Evolutionary conservation across 805 yeast genomes (phyloP), one percentile per base, ranked within the genome.

Genomic region (Nakazawaea laoshanensis): DNA sequence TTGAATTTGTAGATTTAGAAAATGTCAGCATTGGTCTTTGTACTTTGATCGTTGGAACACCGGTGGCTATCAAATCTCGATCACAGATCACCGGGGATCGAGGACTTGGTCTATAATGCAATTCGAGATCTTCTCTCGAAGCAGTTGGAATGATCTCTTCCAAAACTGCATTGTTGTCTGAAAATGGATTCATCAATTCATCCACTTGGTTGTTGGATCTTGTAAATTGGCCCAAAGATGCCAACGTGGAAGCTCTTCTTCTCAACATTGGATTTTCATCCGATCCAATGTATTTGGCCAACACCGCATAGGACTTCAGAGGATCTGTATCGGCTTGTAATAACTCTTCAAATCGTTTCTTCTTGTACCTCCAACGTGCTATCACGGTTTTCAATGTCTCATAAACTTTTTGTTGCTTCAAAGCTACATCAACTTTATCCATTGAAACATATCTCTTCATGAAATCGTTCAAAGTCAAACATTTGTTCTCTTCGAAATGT

Each of bases 401-500:
- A 27, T 62, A 55, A 3, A 67, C 64, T 36, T 66, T 54, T 35
- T 55, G 55, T 21, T 57, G 61, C 36, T 62, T 48, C 19, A 68
- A 38, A 18, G 63, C 50, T 38, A 66, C 68, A 28, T 72, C 71
- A 22, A 81, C 69, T 41, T 69, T 74, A 43, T 74, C 75, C 27
- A 71, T 48, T 14, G 74, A 56, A 36, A 77, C 67, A 27, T 79
- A 58, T 39, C 84, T 58, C 35, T 77, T 80, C 42, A 82, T 64
- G 48, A 72, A 81, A 41, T 81, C 86, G 41, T 75, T 77, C 49
- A 82, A 63, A 30, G 78, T 78, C 41, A 85, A 61, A 52, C 94
- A 84, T 41, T 77, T 77, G 30, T 80, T 75, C 14, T 84, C 78
- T 42, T 84, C 80, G 58, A 86, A 83, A 28, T 77, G 65, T 3